Evolutionary conservation across 1,139 yeast species (phyloP), one percentile per base, ranked within the genome.

Genomic region (Hemisphaericaspora xylanilytica): DNA sequence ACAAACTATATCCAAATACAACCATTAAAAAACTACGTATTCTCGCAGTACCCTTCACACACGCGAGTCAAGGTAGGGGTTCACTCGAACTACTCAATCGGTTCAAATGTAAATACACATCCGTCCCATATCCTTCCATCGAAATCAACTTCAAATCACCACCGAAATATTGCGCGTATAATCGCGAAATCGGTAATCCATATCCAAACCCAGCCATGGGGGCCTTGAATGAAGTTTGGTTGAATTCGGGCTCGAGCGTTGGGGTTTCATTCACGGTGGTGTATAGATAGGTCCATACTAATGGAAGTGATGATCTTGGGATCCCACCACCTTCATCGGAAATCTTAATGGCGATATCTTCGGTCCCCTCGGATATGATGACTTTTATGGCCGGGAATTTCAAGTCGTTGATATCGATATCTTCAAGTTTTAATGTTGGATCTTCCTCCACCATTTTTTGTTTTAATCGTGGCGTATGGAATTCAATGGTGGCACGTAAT

Each of bases 161-260:
- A 3, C 96, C 95, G 57, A 89, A 88, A 58, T 89, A 89, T 48
- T 90, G 81, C 1, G 96, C 89, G 51, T 89, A 89, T 30, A 89
- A 70, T 45, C 96, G 65, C 36, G 92, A 82, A 43, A 89, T 82
- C 2, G 96, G 96, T 51, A 88, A 71, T 0, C 97, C 96, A 55
- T 88, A 90, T 28, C 96, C 96, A 52, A 85, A 85, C 0, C 96
- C 97, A 35, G 96, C 96, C 87, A 88, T 84, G 40, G 96, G 97
- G 1, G 96, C 95, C 59, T 79, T 80, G 61, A 81, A 82, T 42
- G 81, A 81, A 22, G 77, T 67, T 49, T 70, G 75, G 44, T 61
- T 67, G 44, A 61, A 62, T 42, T 78, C 85, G 0, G 81, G 75
- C 42, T 84, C 90, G 39, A 84, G 63, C 17, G 70, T 74, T 1